A percentile compares a stretch with the other conserved stretches of the same genome.
Evolutionary conservation across 495 filamentous ascomycete genomes (phyloP).

Genomic region (Recurvomyces mirabilis): DNA sequence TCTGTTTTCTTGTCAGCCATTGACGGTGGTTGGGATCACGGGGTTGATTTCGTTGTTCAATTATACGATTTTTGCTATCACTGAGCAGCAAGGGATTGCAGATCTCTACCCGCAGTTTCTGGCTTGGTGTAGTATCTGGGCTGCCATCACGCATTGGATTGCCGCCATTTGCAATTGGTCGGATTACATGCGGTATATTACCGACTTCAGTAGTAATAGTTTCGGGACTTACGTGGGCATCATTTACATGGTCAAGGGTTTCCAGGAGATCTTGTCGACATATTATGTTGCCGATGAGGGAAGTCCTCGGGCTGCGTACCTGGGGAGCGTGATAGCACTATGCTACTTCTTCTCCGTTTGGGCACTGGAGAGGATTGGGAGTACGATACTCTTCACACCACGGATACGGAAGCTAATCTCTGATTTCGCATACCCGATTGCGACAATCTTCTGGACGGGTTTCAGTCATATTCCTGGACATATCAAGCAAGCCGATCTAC

Average conservation of each 20-base stretch:
- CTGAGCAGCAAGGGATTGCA: slow-evolving; percentile 21
- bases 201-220: slow-evolving; percentile 34
- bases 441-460: slow-evolving; percentile 31
- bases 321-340: slow-evolving; percentile 30
- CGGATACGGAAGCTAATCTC: slow-evolving; percentile 30
- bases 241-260: slow-evolving; percentile 33
- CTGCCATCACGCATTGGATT: slow-evolving; percentile 35
- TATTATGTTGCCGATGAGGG: slow-evolving; percentile 26
- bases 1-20: slow-evolving; percentile 24
- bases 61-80: slow-evolving; percentile 39
- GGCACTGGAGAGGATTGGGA: slow-evolving; percentile 28
- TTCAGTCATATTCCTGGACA: slow-evolving; percentile 27
- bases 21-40: slow-evolving; percentile 31
- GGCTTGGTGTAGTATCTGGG: slow-evolving; percentile 35
- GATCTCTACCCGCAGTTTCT: slow-evolving; percentile 33
- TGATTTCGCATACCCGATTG: slow-evolving; percentile 34
- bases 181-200: slow-evolving; percentile 36
- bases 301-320: slow-evolving; percentile 23
- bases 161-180: slow-evolving; percentile 33
- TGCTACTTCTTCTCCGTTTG: slow-evolving; percentile 31
- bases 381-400: slow-evolving; percentile 26
- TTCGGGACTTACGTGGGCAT: slow-evolving; percentile 38
- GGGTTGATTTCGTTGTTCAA: slow-evolving; percentile 32
- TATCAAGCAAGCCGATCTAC: slow-evolving; percentile 23
- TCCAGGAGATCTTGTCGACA: slow-evolving; percentile 25